A percentile compares a stretch with the other conserved stretches of the same genome.
phyloP scores from a whole-genome alignment of 2,329 filamentous ascomycete species.

The Knoxdaviesia capensis region DNA sequence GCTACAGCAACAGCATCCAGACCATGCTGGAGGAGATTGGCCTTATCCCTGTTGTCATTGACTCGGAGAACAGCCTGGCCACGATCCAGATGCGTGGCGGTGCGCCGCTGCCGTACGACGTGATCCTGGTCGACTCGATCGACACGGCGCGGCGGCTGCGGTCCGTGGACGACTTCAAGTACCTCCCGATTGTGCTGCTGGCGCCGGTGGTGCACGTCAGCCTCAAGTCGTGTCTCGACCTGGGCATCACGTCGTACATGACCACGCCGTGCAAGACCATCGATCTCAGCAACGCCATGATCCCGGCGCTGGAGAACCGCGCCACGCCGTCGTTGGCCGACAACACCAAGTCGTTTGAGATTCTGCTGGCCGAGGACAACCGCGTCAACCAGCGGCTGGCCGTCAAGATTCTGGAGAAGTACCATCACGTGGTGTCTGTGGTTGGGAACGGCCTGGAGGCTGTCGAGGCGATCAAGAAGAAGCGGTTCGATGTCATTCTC shows the following conservation, averaged over 20 bases:
- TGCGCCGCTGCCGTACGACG: conserved; percentile 60
- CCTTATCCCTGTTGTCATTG: conserved; percentile 67
- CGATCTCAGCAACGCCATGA: conserved; percentile 88
- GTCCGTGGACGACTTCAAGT: conserved; percentile 88
- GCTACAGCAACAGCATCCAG: conserved; percentile 55
- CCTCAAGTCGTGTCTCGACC: conserved; percentile 79
- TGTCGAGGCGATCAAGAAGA: conserved; percentile 76
- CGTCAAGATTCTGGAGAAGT: conserved; percentile 93
- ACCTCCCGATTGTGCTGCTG: conserved; percentile 83
- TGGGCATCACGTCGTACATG: conserved; percentile 98
- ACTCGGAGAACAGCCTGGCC: conserved; percentile 47
- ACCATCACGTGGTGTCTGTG: conserved; percentile 80
- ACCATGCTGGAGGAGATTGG: conserved; percentile 61
- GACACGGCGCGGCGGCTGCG: conserved; percentile 72
- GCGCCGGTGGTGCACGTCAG: conserved; percentile 79
- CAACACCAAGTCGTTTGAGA: conserved; percentile 88
- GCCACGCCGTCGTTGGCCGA: conserved; percentile 82
- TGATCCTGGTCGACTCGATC: conserved; percentile 88
- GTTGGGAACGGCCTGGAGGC: conserved; percentile 91
- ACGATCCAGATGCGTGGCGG: conserved; percentile 31
- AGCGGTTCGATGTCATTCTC: conserved; percentile 85
- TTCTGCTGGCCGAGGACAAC: conserved; percentile 90
- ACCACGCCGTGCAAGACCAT: conserved; percentile 89
- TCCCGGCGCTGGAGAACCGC: conserved; percentile 82
- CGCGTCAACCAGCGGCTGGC: conserved; percentile 90